Percentiles rank a stretch among this genome's conserved stretches.
Evolutionary conservation across 441 rosid species (phyloP).

Genomic region (Populus hybrid): DNA sequence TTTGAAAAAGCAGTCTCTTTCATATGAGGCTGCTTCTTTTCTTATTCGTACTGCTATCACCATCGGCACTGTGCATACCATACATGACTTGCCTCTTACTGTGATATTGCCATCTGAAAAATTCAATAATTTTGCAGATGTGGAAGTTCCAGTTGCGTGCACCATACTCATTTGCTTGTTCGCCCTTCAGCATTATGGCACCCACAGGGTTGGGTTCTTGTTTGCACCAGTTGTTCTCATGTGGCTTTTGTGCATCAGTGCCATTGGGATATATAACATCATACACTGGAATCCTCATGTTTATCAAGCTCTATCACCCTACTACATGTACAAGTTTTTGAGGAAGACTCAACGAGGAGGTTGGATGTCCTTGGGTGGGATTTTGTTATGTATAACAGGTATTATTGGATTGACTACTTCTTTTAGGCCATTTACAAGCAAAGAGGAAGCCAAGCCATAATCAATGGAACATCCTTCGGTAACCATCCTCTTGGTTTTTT

Average conservation of each 20-base stretch:
- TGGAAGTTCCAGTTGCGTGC: conserved; percentile 83
- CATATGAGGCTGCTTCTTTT: neutral
- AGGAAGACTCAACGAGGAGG: conserved; percentile 83
- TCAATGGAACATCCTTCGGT: neutral
- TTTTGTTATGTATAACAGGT: conserved; percentile 90
- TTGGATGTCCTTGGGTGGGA: conserved; percentile 97
- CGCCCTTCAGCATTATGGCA: conserved; percentile 94
- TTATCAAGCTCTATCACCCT: conserved; percentile 84
- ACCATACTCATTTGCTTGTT: conserved; percentile 73
- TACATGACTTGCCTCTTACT: conserved; percentile 1
- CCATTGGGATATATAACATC: conserved; percentile 81
- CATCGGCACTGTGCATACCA: neutral
- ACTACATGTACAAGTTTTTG: conserved; percentile 83
- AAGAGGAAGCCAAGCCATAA: neutral
- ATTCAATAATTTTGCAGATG: conserved; percentile 51
- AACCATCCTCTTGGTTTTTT: neutral
- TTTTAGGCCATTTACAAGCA: conserved; percentile 2
- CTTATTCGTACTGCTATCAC: neutral
- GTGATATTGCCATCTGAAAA: conserved; percentile 9
- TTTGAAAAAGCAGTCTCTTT: neutral
- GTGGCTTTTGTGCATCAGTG: conserved; percentile 85
- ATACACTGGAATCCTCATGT: conserved; percentile 86
- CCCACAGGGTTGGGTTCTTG: conserved; percentile 87
- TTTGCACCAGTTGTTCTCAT: conserved; percentile 82
- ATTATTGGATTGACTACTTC: neutral